Base-by-base conservation (phyloP, 1,284 basidiomycete genomes). In the Pascua sp. region DNA sequence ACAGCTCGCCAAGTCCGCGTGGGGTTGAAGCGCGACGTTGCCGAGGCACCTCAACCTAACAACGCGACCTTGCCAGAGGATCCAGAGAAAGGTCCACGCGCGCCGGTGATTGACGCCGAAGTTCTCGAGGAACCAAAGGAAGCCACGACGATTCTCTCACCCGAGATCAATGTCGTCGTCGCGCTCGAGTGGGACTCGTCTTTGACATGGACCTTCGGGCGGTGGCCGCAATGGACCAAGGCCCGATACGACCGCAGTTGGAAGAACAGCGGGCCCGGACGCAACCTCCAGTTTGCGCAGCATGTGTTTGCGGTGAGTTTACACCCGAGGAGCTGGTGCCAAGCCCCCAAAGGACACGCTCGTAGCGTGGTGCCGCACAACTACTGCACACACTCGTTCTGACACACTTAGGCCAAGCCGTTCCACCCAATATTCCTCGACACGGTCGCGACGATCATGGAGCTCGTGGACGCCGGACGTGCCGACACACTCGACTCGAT, bases 401-500 rank as follows among this genome's bases (percentile, higher is more conserved):
- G 24, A 56, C 55, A 57, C 39, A 60, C 51, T 2, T 45, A 64
- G 65, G 58, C 67, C 15, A 66, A 67, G 53, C 56, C 70, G 11
- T 68, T 61, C 49, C 68, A 67, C 61, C 65, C 66, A n/a, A 61
- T 72, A 24, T 57, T 69, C 44, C 48, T 66, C 42, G 67, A 73
- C 56, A 70, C 67, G 12, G 53, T 72, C 5, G 63, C 65, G 2
- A 69, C 68, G 5, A 50, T 59, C 15, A 47, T 55, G 39, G 51
- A 49, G 53, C 47, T 58, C 17, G 42, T 61, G 18, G 50, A 49
- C 5, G 12, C 11, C 7, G 24, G 24, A 32, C 24, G 24, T 3
- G 24, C 24, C 24, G 24, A 32, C 4, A 32, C 24, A 3, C 36
- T 42, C 8, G 38, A 45, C 4, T 49, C 67, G 66, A 44, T 67